A percentile compares a stretch with the other conserved stretches of the same genome.
Evolutionary conservation across 2,329 filamentous ascomycete genomes (phyloP).

Genomic region (Alternaria sp.): DNA sequence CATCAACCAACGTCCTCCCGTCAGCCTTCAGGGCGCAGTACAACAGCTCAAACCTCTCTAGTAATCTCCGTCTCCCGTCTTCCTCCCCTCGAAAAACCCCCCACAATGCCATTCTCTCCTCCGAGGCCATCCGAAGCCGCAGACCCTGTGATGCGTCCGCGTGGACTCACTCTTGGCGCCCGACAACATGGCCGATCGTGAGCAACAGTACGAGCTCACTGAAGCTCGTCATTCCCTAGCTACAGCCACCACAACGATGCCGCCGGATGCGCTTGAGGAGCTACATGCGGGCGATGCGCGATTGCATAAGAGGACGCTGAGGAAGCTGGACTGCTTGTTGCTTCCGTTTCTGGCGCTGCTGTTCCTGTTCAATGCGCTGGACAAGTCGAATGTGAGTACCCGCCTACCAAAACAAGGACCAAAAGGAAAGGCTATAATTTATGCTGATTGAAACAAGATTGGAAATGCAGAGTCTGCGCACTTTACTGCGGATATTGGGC

Average conservation of each 20-base stretch:
- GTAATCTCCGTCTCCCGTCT: slow-evolving; percentile 1
- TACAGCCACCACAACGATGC: slow-evolving; percentile 17
- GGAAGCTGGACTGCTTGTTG: slow-evolving; percentile 61
- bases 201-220: slow-evolving; percentile 24
- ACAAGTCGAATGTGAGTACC: slow-evolving; percentile 58
- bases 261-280: slow-evolving; percentile 19
- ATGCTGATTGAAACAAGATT: slow-evolving; percentile 44
- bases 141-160: slow-evolving; percentile 21
- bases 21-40: slow-evolving; percentile 9
- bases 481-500: slow-evolving; percentile 65
- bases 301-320: slow-evolving; percentile 51
- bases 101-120: background rate
- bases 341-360: slow-evolving; percentile 62
- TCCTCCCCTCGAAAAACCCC: background rate
- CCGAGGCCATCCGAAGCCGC: slow-evolving; percentile 11
- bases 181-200: slow-evolving; percentile 22
- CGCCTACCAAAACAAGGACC: background rate
- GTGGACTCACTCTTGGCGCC: slow-evolving; percentile 24
- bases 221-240: slow-evolving; percentile 12
- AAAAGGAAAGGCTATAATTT: background rate
- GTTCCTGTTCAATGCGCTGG: slow-evolving; percentile 63
- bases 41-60: background rate
- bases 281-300: slow-evolving; percentile 5
- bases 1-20: slow-evolving; percentile 14
- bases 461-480: slow-evolving; percentile 67